Percentiles rank a stretch among this genome's conserved stretches.
These are phyloP conservation scores for Babesia microti DNA, from an alignment of 169 alveolate species.

Conservation along the genomic window DNA sequence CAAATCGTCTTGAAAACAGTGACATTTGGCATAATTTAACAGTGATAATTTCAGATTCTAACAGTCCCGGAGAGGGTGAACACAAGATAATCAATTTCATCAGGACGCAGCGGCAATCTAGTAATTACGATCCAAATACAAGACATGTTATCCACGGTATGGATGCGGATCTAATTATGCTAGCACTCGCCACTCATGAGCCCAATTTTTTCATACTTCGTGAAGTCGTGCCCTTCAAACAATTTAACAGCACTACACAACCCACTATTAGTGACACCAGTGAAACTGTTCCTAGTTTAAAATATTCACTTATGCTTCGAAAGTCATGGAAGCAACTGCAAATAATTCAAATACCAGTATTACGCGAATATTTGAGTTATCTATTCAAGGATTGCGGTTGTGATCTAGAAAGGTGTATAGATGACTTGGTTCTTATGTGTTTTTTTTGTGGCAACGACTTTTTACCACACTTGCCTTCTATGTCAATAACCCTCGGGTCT, in stretches of 20 bases:
- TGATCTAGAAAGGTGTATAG: conserved; percentile 88
- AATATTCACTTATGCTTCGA: conserved; percentile 27
- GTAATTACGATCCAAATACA: conserved; percentile 77
- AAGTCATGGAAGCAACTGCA: conserved; percentile 69
- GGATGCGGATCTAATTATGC: conserved; percentile 98
- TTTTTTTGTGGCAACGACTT: conserved; percentile 96
- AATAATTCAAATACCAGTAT: conserved; percentile 59
- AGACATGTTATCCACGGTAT: conserved; percentile 97
- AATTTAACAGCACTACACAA: conserved; percentile 1
- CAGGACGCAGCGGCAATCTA: conserved; percentile 66
- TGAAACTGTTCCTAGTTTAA: too few species aligned
- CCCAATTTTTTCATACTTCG: conserved; percentile 84
- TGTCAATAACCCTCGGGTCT: conserved; percentile 89
- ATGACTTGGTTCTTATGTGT: conserved; percentile 91
- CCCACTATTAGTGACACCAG: not conserved
- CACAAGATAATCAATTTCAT: conserved; percentile 95
- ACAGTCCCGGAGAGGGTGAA: conserved; percentile 99
- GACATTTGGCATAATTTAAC: conserved; percentile 79
- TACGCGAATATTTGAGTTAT: conserved; percentile 64
- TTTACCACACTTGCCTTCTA: conserved; percentile 88
- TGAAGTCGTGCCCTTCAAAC: conserved; percentile 72
- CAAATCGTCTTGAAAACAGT: conserved; percentile 76
- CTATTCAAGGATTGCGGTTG: conserved; percentile 43
- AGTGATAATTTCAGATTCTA: conserved; percentile 90
- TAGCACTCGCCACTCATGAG: conserved; percentile 92